A percentile compares a stretch with the other conserved stretches of the same genome.
These are phyloP conservation scores for Populus tomentosa DNA, from an alignment of 441 rosid species.

Conservation along the genomic window DNA sequence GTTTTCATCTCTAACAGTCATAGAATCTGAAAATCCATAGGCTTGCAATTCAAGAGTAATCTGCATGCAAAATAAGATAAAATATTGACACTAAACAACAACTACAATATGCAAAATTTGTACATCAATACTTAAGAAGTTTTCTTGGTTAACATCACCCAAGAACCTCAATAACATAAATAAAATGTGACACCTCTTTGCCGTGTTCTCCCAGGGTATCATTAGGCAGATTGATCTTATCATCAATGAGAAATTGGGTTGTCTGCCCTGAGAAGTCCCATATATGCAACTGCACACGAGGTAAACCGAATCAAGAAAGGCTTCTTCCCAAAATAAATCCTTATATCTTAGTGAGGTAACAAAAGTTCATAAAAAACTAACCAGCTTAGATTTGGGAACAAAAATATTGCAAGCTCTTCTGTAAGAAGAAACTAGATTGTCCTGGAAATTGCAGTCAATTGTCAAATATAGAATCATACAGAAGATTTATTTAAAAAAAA, in stretches of 20 bases:
- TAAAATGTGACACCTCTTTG: slow-evolving; percentile 37
- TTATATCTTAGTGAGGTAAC: slow-evolving; percentile 1
- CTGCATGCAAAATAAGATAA: slow-evolving; percentile 26
- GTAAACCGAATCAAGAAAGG: slow-evolving; percentile 5
- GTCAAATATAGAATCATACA: slow-evolving; percentile 12
- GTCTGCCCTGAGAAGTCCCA: slow-evolving; percentile 75
- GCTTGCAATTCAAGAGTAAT: slow-evolving; percentile 51
- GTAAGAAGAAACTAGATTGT: slow-evolving; percentile 37
- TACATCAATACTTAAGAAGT: background rate
- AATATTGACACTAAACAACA: background rate
- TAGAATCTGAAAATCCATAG: slow-evolving; percentile 46
- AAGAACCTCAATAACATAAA: background rate
- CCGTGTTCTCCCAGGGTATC: slow-evolving; percentile 24
- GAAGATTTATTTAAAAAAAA: background rate
- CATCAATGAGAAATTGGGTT: slow-evolving; percentile 39
- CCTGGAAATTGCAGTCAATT: slow-evolving; percentile 36
- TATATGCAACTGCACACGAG: slow-evolving; percentile 44
- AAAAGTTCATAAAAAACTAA: slow-evolving; percentile 17
- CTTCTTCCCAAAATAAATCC: background rate
- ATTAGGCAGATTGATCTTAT: slow-evolving; percentile 24
- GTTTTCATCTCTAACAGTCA: slow-evolving; percentile 24
- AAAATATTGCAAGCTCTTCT: slow-evolving; percentile 50
- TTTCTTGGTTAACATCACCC: background rate
- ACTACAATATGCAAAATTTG: background rate
- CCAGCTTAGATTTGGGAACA: slow-evolving; percentile 36